Evolutionary conservation across 192 early-diverging fungal genomes (phyloP).

Genomic region (Entomortierella parvispora): DNA sequence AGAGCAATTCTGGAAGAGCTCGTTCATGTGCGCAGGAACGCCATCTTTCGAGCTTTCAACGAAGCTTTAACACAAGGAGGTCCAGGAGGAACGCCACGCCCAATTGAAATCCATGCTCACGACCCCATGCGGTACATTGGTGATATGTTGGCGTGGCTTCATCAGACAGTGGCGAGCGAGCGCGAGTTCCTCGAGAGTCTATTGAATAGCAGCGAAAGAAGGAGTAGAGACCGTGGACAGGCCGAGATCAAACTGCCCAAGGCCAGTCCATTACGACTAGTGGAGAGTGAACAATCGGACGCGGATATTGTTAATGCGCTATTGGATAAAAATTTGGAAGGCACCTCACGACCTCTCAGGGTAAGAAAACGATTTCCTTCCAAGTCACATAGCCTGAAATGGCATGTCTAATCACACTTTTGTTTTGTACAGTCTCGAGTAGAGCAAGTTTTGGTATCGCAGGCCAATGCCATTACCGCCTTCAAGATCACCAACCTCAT

Average conservation of each 20-base stretch:
- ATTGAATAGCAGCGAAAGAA: conserved; percentile 58
- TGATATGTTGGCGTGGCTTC: conserved; percentile 97
- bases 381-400: too few relatives aligned
- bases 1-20: conserved; percentile 81
- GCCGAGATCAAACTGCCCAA: conserved; percentile 45
- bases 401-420: too few relatives aligned
- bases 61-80: conserved; percentile 82
- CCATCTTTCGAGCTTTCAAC: conserved; percentile 74
- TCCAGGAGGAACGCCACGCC: conserved; percentile 79
- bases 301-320: conserved; percentile 58
- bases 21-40: conserved; percentile 70
- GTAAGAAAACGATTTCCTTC: too few relatives aligned
- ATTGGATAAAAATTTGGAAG: conserved; percentile 78
- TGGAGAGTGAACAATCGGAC: conserved; percentile 48
- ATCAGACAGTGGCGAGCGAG: conserved; percentile 90
- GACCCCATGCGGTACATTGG: conserved; percentile 93
- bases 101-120: conserved; percentile 93
- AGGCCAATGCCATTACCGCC: conserved; percentile 68
- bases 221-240: conserved; percentile 35
- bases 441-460: conserved; percentile 79
- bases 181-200: conserved; percentile 87
- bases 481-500: conserved; percentile 78
- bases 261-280: conserved; percentile 21
- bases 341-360: conserved; percentile 78
- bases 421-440: conserved; percentile 69